phyloP scores from a whole-genome alignment of 768 basidiomycete species.

The Boletus pseudo-olivaceus region DNA sequence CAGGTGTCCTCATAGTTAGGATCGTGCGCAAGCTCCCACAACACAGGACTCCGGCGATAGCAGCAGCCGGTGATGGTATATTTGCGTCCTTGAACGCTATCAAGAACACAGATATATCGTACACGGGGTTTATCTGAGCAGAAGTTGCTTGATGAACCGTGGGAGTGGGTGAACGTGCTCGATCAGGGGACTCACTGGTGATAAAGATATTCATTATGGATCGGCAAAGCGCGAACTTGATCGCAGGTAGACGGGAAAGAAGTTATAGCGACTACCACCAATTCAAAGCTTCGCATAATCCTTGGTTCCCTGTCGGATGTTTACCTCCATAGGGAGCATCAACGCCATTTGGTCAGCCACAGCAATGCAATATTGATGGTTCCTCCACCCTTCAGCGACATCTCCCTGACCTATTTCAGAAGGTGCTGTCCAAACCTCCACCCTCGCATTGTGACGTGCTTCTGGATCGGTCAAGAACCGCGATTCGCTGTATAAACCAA shows the following conservation, averaged over 20 bases:
- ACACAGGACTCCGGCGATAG: not conserved
- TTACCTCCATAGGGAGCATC: constrained; percentile 35
- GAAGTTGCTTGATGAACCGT: not conserved
- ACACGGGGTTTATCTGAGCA: not conserved
- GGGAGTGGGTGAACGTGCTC: not conserved
- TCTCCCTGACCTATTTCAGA: constrained; percentile 47
- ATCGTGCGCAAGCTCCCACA: constrained; percentile 5
- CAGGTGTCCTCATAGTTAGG: not conserved
- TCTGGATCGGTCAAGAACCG: constrained; percentile 52
- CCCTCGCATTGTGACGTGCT: constrained; percentile 54
- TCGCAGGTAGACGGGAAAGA: not conserved
- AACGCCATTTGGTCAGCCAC: constrained; percentile 61
- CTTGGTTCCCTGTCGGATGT: constrained; percentile 18
- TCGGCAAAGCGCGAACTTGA: not conserved
- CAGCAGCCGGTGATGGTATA: not conserved
- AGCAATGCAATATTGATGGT: constrained; percentile 60
- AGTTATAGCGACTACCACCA: not conserved
- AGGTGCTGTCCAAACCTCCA: constrained; percentile 68
- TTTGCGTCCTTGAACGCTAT: not conserved
- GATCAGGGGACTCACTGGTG: not conserved
- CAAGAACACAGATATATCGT: not conserved
- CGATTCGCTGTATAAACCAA: constrained; percentile 53
- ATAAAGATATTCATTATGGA: not conserved
- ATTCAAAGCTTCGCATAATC: constrained; percentile 23
- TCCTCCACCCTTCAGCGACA: constrained; percentile 49